These are phyloP conservation scores for Paraconiothyrium brasiliense DNA, from an alignment of 2,329 filamentous ascomycete genomes.

Conservation along the genomic window DNA sequence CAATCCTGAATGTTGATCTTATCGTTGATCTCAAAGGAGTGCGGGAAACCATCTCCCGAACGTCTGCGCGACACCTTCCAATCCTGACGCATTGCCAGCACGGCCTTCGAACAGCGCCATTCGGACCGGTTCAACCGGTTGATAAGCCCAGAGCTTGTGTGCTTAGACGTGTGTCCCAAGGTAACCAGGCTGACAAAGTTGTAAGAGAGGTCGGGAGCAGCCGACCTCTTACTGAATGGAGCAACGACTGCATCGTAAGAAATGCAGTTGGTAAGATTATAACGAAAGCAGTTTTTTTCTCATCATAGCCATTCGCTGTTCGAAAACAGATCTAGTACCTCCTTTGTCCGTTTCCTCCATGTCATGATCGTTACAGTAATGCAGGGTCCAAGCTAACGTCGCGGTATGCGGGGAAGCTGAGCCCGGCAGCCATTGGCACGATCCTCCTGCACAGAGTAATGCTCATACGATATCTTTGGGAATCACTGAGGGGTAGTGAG, in stretches of 20 bases:
- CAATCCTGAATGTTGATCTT: neutral
- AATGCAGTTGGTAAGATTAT: neutral
- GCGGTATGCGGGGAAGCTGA: constrained; percentile 45
- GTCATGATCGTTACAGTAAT: constrained; percentile 31
- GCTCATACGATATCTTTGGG: constrained; percentile 34
- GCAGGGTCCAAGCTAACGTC: constrained; percentile 37
- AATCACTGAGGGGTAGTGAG: constrained; percentile 30
- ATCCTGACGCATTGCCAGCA: neutral
- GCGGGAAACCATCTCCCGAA: neutral
- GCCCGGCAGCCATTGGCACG: constrained; percentile 45
- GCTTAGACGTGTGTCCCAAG: neutral
- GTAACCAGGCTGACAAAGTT: constrained; percentile 1
- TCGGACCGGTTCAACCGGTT: constrained; percentile 1
- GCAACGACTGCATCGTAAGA: neutral
- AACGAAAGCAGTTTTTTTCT: neutral
- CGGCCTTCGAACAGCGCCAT: neutral
- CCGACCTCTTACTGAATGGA: neutral
- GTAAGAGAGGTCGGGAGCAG: neutral
- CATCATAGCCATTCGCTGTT: neutral
- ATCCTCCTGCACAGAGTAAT: constrained; percentile 44
- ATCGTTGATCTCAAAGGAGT: neutral
- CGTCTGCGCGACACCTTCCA: neutral
- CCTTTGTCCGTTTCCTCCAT: constrained; percentile 26
- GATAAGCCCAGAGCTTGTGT: neutral
- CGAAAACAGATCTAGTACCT: constrained; percentile 19